These are phyloP conservation scores for Saposhnikovia divaricata DNA, from an alignment of 129 eudicot genomes.

Conservation along the genomic window DNA sequence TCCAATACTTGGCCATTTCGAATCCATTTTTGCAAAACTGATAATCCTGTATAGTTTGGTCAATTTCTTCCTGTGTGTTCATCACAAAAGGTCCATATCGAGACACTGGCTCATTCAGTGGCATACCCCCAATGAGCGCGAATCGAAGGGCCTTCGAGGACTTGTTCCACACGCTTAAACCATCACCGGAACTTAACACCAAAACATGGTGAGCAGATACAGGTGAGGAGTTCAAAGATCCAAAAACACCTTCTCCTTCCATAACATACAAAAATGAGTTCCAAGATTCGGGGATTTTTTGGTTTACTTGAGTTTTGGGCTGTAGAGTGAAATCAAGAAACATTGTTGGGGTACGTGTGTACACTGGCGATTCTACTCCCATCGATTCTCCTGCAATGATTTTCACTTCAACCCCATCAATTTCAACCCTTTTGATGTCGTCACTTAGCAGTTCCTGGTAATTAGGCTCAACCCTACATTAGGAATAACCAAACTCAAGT, in stretches of 20 bases:
- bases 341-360: constrained; percentile 88
- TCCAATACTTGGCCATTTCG: constrained; percentile 81
- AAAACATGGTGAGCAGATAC: constrained; percentile 55
- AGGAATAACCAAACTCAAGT: neutral
- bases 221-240: constrained; percentile 37
- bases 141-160: constrained; percentile 48
- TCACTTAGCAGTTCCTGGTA: constrained; percentile 65
- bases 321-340: constrained; percentile 71
- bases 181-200: constrained; percentile 79
- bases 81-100: constrained; percentile 96
- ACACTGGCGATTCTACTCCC: constrained; percentile 77
- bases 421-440: constrained; percentile 54
- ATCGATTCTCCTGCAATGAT: constrained; percentile 88
- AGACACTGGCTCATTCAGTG: constrained; percentile 76
- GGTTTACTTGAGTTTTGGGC: constrained; percentile 50
- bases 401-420: constrained; percentile 57
- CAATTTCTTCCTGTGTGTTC: constrained; percentile 81
- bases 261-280: constrained; percentile 59
- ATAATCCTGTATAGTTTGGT: constrained; percentile 72
- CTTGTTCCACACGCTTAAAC: constrained; percentile 76
- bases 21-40: constrained; percentile 71
- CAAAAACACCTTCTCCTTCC: constrained; percentile 78
- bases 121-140: constrained; percentile 68
- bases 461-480: constrained; percentile 72
- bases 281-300: constrained; percentile 70